A percentile compares a stretch with the other conserved stretches of the same genome.
Evolutionary conservation across 768 basidiomycete genomes (phyloP).

Genomic region (Clavaria fumosa): DNA sequence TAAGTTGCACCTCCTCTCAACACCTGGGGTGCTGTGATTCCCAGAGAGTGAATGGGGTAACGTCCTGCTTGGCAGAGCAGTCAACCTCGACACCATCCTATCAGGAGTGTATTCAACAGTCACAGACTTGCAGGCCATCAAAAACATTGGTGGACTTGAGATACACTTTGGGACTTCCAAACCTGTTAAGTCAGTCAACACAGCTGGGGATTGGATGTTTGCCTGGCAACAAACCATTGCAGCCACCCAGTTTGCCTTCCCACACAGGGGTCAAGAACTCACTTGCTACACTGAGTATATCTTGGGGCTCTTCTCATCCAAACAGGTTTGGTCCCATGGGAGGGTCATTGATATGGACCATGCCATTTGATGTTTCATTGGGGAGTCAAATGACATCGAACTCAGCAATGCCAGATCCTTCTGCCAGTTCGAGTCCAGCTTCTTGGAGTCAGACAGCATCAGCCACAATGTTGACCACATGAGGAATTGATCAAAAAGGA

Average conservation of each 20-base stretch:
- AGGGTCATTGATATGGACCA: constrained; percentile 12
- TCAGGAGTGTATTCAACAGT: constrained; percentile 9
- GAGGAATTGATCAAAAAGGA: too few relatives aligned
- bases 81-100: constrained; percentile 17
- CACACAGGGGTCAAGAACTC: constrained; percentile 15
- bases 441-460: too few relatives aligned
- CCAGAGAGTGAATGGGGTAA: too few relatives aligned
- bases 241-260: constrained; percentile 16
- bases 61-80: not conserved
- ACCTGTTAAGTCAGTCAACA: constrained; percentile 8
- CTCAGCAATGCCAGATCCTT: too few relatives aligned
- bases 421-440: too few relatives aligned
- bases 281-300: constrained; percentile 15
- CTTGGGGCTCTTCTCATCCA: constrained; percentile 12
- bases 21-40: too few relatives aligned
- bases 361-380: too few relatives aligned
- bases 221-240: constrained; percentile 11
- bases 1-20: too few relatives aligned
- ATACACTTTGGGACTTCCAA: constrained; percentile 7
- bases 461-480: too few relatives aligned
- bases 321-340: constrained; percentile 4
- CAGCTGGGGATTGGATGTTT: constrained; percentile 13
- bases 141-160: constrained; percentile 7
- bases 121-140: constrained; percentile 6
- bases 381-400: too few relatives aligned